Percentiles rank a stretch among this genome's conserved stretches.
phyloP scores from a whole-genome alignment of 2,329 filamentous ascomycete species.

The Cercospora brassicicola region DNA sequence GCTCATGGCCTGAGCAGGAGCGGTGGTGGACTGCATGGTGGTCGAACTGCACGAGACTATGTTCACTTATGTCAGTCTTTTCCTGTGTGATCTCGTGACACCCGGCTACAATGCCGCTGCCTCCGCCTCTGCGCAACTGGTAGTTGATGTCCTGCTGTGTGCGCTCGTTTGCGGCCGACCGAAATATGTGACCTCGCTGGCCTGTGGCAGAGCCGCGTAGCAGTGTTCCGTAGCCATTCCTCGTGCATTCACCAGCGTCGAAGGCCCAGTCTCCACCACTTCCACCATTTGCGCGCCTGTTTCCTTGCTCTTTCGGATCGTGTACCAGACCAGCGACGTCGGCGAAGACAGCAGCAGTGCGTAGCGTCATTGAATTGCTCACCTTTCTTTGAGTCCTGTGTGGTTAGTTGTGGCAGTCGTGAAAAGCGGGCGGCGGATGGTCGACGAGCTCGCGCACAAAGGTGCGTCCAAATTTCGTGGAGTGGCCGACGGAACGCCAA shows the following conservation, averaged over 20 bases:
- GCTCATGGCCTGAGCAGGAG: constrained; percentile 32
- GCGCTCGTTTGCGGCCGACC: neutral
- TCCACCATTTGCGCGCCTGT: neutral
- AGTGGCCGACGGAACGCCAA: neutral
- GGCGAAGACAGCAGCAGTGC: neutral
- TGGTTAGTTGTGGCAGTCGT: constrained; percentile 6
- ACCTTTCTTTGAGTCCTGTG: constrained; percentile 2
- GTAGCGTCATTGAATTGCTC: neutral
- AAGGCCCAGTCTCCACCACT: neutral
- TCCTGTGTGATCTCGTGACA: neutral
- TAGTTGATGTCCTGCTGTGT: neutral
- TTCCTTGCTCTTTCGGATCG: constrained; percentile 1
- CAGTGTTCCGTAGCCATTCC: neutral
- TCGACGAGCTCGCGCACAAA: neutral
- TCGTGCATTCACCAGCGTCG: neutral
- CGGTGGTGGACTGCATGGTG: constrained; percentile 27
- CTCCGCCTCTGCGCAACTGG: neutral
- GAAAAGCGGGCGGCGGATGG: neutral
- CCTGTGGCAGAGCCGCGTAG: neutral
- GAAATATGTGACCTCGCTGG: neutral
- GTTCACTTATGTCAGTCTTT: neutral
- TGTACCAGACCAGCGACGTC: neutral
- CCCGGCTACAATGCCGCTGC: neutral
- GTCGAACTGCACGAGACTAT: constrained; percentile 22
- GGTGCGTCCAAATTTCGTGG: constrained; percentile 5